Base-by-base conservation (phyloP, 306 rosid species). In the Quercus wislizeni region DNA sequence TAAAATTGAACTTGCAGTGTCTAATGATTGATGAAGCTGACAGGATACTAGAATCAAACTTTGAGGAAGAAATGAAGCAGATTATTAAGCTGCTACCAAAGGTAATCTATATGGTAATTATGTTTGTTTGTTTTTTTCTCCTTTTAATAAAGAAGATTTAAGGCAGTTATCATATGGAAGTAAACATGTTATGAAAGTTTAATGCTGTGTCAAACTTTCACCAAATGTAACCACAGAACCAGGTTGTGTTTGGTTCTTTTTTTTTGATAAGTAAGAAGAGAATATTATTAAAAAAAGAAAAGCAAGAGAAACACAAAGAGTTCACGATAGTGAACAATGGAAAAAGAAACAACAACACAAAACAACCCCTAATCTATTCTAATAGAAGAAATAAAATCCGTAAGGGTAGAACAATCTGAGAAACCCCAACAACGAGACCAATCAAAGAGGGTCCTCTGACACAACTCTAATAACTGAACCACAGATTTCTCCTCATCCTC, bases 41-140 rank as follows among this genome's bases (percentile, higher is more conserved):
- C 91, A 91, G 99, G 93, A 88, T 95, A 86, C 77, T 95, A 88
- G 99, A 95, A 88, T 83, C 92, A 31, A 95, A 95, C 82, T 95
- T 95, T 85, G 98, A 93, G 91, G 99, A 95, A 67, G 99, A 95
- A 80, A 95, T 95, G 98, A 91, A 89, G 82, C 97, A 95, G 86
- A 93, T 95, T 65, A 84, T 95, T 74, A 89, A 84, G 69, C 74
- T 91, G 77, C 86, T 95, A 61, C 99, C 99, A 35, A 91, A 90
- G 97, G 99, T 94, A 85, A 86, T 13, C 46, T 75, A 41, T 11
- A 31, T 79, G 58, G 18, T 33, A 56, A 69, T 0, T 11, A 6
- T 65, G 65, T 19, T 49, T 31, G 43, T 64, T 30, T 30, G 1
- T 4, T 31, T 31, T 31, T 31, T 31, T 31, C 5, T 31, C 1